Base-by-base conservation (phyloP, 768 basidiomycete species). In the Hypholoma fasciculare region DNA sequence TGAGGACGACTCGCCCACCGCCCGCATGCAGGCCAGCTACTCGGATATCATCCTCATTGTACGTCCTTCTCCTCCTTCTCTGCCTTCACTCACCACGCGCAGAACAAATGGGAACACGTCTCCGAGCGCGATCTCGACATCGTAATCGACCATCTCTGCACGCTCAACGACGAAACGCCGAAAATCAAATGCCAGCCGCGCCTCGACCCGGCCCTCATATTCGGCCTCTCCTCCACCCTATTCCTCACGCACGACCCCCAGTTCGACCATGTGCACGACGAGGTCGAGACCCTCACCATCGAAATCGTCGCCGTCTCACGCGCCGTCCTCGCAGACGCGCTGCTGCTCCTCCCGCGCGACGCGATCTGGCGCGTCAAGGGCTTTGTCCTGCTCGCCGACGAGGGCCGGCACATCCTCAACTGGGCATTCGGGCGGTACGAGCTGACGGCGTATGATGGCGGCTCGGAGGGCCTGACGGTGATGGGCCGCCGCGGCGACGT, bases 371-470 rank as follows among this genome's bases (percentile, higher is more conserved):
- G 90, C 61, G 88, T 96, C 36, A 98, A 98, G 68, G 96, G 95
- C 16, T 93, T 94, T 65, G 78, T 96, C 20, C 81, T 80, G 39
- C 69, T 92, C 6, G 62, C 62, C 23, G 70, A 69, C 23, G 70
- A 69, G 17, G 71, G 55, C 12, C 61, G 67, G 61, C 69, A 80
- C 67, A 89, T 94, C 58, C 65, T 96, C 58, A 98, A 98, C 68
- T 98, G 94, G 93, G 94, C 95, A 7, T 98, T 97, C 74, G 92
- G 92, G 13, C 83, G 95, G 40, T 87, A 83, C 68, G 92, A 94
- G 26, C 80, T 86, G 11, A 76, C 70, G 38, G 70, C 70, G 1
- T 71, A 72, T n/a, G 63, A 36, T 26, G 58, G 46, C 13, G 65
- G 63, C 11, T 78, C 71, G 4, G 74, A 77, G 27, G 62, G 63